Evolutionary conservation across 2,329 filamentous ascomycete species (phyloP).

Genomic region (Penicillium digitatum): DNA sequence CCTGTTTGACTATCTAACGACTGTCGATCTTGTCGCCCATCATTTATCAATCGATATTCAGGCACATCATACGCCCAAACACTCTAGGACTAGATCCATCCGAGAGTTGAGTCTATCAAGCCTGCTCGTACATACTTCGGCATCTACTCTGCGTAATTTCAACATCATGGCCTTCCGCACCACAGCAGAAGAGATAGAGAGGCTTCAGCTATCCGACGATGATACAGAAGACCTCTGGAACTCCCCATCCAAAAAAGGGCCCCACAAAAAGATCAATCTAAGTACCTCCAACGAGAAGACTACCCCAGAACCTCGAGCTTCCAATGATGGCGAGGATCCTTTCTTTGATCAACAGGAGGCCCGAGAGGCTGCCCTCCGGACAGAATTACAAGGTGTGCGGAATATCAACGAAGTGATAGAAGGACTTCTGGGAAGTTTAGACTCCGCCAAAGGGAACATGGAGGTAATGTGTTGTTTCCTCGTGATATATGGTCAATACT

Average conservation of each 20-base stretch:
- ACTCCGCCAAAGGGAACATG: conserved; percentile 49
- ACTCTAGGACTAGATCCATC: too few species aligned
- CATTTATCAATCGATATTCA: background rate
- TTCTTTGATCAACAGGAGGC: conserved; percentile 62
- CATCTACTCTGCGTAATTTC: background rate
- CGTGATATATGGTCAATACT: background rate
- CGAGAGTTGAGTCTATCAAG: background rate
- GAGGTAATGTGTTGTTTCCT: conserved; percentile 34
- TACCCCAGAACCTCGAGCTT: conserved; percentile 26
- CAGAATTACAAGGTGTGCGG: conserved; percentile 76
- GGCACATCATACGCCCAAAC: background rate
- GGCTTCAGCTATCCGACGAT: conserved; percentile 52
- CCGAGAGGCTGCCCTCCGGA: conserved; percentile 69
- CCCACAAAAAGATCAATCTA: conserved; percentile 30
- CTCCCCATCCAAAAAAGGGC: conserved; percentile 48
- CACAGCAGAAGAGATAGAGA: conserved; percentile 49
- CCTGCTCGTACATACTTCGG: background rate
- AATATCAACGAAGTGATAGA: conserved; percentile 88
- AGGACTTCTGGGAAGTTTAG: conserved; percentile 44
- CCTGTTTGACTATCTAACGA: background rate
- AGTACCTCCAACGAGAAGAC: conserved; percentile 35
- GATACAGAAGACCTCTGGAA: conserved; percentile 57
- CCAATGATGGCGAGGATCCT: conserved; percentile 47
- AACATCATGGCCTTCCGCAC: conserved; percentile 37
- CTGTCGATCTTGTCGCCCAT: background rate